Evolutionary conservation across 1,139 yeast species (phyloP).

Genomic region (Zygosaccharomyces sapae): DNA sequence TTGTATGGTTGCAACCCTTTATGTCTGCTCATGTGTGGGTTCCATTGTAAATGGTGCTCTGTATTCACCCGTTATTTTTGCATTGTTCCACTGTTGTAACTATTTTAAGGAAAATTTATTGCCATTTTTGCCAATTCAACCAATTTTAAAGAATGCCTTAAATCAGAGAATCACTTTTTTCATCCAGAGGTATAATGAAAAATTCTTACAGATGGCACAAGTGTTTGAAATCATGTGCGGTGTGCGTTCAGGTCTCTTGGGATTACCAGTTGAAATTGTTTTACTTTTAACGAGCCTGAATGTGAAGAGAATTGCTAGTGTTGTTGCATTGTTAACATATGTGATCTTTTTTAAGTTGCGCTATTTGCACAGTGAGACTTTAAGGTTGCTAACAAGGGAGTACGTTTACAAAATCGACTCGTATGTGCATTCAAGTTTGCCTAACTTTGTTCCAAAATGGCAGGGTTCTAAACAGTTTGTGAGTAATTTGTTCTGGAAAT

Average conservation of each 20-base stretch:
- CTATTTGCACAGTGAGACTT: constrained; percentile 23
- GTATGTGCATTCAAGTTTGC: constrained; percentile 14
- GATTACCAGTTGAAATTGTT: constrained; percentile 21
- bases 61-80: constrained; percentile 54
- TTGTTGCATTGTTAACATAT: constrained; percentile 22
- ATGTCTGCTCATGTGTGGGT: constrained; percentile 18
- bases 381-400: constrained; percentile 19
- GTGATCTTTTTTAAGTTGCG: constrained; percentile 31
- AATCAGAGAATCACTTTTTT: constrained; percentile 22
- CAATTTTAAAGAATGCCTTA: constrained; percentile 19
- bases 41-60: constrained; percentile 39
- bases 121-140: constrained; percentile 33
- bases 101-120: constrained; percentile 43
- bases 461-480: constrained; percentile 20
- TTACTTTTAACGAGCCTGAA: constrained; percentile 15
- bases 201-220: constrained; percentile 29
- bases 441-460: constrained; percentile 19
- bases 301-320: constrained; percentile 12
- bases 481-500: constrained; percentile 15
- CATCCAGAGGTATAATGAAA: constrained; percentile 27
- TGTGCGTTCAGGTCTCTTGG: constrained; percentile 20
- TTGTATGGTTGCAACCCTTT: constrained; percentile 21
- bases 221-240: constrained; percentile 29
- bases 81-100: constrained; percentile 52
- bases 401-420: constrained; percentile 14